Conservation (phyloP, 2,329 filamentous ascomycete genomes). For the Alternaria sp. region DNA sequence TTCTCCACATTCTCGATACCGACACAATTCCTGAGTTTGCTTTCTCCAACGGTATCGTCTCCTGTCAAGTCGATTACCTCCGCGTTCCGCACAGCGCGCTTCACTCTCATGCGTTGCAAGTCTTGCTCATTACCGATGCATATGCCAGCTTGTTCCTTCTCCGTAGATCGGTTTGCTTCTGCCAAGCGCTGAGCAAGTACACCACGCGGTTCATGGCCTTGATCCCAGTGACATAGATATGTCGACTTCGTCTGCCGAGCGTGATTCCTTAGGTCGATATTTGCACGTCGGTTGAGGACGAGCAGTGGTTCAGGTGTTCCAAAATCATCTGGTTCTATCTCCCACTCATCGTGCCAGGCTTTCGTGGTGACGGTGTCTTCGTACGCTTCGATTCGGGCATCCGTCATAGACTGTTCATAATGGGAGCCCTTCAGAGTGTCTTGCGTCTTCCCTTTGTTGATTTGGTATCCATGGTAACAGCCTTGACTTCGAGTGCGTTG, state of each 20-base stretch:
- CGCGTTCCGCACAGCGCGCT: neutral
- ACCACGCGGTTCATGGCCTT: constrained; percentile 12
- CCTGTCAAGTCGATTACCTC: constrained; percentile 11
- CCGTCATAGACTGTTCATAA: neutral
- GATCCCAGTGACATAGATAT: constrained; percentile 13
- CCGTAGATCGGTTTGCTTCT: neutral
- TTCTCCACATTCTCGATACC: neutral
- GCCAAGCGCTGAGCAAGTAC: constrained; percentile 4
- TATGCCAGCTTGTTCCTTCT: neutral
- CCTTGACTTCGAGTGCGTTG: neutral
- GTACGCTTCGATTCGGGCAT: neutral
- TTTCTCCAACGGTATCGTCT: neutral
- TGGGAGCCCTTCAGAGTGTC: neutral
- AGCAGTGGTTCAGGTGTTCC: constrained; percentile 1
- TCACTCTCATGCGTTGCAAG: constrained; percentile 5
- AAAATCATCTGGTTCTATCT: constrained; percentile 3
- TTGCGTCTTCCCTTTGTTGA: neutral
- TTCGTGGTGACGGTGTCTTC: constrained; percentile 1
- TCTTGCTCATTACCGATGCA: neutral
- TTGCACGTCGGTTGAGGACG: constrained; percentile 10
- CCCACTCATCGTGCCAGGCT: constrained; percentile 16
- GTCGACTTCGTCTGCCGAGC: neutral
- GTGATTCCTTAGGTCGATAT: constrained; percentile 12
- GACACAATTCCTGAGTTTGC: neutral
- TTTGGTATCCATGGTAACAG: neutral